Evolutionary conservation across 2,329 filamentous ascomycete species (phyloP), one percentile per base, ranked within the genome.

Genomic region (Periglandula ipomoeae): DNA sequence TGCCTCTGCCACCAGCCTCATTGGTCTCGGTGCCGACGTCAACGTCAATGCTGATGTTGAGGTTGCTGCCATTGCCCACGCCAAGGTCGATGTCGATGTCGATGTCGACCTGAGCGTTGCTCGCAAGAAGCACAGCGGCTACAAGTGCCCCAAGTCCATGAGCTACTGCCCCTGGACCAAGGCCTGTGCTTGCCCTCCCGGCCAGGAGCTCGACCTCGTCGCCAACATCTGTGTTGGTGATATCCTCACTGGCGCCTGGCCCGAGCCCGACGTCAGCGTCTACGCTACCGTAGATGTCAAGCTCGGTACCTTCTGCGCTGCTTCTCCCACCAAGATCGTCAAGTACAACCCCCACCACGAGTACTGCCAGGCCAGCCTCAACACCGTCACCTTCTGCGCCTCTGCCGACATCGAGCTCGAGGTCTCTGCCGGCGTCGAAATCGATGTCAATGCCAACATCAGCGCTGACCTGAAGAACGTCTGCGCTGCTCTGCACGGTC

Each of bases 141-240:
- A 65, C 59, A 49, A 49, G 35, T 68, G 65, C 58, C 65, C 65
- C 32, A 49, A 47, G 11, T 51, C 52, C 55, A 67, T 68, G 65
- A 52, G 45, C 55, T 68, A 68, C 61, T 63, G 60, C 58, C 58
- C 61, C 50, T 68, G 65, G 65, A 61, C 60, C 50, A 62, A 61
- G 55, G 49, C 70, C 27, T 75, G 73, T 59, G 59, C 71, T 15
- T 73, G 72, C 50, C 52, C 65, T 13, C 64, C 69, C 13, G 71
- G 70, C 50, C 63, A 68, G 59, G 58, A 62, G 48, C 66, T 65
- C 52, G 67, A 73, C 39, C 51, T 63, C 40, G 50, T 56, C 40
- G 46, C 52, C 45, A 55, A 52, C 48, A 23, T 30, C 39, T 68
- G 65, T 51, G 38, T 51, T 22, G 65, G 65, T 42, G 46, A 47